Conservation (phyloP, 2,329 filamentous ascomycete species). For the Ophiostoma quercus region DNA sequence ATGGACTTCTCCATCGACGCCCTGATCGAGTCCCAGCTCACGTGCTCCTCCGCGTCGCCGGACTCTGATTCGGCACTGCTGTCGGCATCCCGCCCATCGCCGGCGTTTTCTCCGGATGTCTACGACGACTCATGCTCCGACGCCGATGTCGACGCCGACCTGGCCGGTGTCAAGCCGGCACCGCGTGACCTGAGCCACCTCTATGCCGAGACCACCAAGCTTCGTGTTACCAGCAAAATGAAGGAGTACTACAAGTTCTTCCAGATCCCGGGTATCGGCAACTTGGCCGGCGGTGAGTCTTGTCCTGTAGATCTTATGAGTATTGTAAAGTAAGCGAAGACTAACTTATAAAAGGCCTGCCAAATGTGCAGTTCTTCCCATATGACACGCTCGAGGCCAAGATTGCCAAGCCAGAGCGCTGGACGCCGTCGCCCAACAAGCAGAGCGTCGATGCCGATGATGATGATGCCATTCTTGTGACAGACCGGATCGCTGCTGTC, state of each 20-base stretch:
- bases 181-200: constrained; percentile 77
- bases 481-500: constrained; percentile 35
- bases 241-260: constrained; percentile 88
- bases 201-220: constrained; percentile 63
- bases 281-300: constrained; percentile 55
- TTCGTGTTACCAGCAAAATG: constrained; percentile 59
- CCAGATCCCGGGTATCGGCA: constrained; percentile 55
- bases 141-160: constrained; percentile 33
- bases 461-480: constrained; percentile 36
- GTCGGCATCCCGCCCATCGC: constrained; percentile 2
- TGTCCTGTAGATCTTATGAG: no score
- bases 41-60: constrained; percentile 2
- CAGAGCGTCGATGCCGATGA: constrained; percentile 35
- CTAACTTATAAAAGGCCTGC: constrained; percentile 56
- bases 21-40: constrained; percentile 17
- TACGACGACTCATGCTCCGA: constrained; percentile 4
- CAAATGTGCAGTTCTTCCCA: constrained; percentile 76
- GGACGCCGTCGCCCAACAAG: constrained; percentile 64
- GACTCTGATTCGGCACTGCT: background rate
- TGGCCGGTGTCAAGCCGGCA: constrained; percentile 18
- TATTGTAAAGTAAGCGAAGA: no score
- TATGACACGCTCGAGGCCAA: constrained; percentile 86
- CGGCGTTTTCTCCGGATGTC: background rate
- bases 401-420: constrained; percentile 68
- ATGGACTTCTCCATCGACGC: constrained; percentile 20